Evolutionary conservation across 495 filamentous ascomycete genomes (phyloP).

Genomic region (Tuber calosporum): DNA sequence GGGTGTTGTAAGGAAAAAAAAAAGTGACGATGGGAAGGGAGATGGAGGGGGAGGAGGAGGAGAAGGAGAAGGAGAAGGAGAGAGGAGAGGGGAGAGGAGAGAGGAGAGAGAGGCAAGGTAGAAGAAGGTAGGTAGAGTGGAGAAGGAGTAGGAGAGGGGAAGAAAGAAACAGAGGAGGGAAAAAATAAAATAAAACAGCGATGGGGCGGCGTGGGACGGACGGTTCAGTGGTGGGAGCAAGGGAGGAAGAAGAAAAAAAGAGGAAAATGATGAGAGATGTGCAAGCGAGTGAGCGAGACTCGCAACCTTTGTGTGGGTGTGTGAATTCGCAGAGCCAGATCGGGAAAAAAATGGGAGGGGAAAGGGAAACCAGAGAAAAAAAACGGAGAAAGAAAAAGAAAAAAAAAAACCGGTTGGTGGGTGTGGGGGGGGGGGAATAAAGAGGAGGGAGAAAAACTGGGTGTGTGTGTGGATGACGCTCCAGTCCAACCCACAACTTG

Average conservation of each 20-base stretch:
- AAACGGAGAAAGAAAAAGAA: not conserved
- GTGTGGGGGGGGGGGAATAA: not conserved
- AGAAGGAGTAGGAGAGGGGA: slow-evolving; percentile 15
- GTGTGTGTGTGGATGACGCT: not conserved
- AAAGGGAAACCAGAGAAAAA: not conserved
- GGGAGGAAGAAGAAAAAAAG: not conserved
- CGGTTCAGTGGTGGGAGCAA: slow-evolving; percentile 3
- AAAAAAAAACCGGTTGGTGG: not conserved
- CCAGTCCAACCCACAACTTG: not conserved
- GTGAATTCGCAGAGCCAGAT: not conserved
- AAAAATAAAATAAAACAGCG: slow-evolving; percentile 3
- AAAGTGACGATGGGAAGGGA: slow-evolving; percentile 25
- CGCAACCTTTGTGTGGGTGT: not conserved
- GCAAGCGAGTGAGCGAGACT: slow-evolving; percentile 3
- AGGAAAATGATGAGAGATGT: not conserved
- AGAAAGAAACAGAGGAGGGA: slow-evolving; percentile 31
- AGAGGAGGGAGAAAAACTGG: not conserved
- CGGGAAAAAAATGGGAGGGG: not conserved
- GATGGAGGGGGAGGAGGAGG: slow-evolving; percentile 6
- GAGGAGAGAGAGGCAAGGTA: slow-evolving; percentile 5
- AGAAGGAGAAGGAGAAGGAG: slow-evolving; percentile 6
- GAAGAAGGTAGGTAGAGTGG: not conserved
- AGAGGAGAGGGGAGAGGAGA: slow-evolving; percentile 10
- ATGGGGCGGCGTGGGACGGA: slow-evolving; percentile 3
- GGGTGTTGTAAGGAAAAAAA: slow-evolving; percentile 24